A percentile compares a stretch with the other conserved stretches of the same genome.
Conservation (phyloP, 148 eudicot species). For the Limonium bicolor region DNA sequence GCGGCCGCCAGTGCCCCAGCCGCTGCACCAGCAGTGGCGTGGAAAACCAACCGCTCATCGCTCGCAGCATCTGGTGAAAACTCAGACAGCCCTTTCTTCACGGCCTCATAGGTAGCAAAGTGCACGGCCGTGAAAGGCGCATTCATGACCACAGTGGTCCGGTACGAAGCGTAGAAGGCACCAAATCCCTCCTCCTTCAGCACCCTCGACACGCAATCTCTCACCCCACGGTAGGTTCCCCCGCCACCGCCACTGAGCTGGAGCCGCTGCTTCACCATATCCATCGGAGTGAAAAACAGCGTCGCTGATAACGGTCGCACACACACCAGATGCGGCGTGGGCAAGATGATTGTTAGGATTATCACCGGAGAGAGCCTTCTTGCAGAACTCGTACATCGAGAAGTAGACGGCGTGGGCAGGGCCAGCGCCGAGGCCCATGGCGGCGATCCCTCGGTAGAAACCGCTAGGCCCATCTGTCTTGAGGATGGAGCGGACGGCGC, state of each 20-base stretch:
- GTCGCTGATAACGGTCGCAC: slow-evolving; percentile 82
- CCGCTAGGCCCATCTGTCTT: slow-evolving; percentile 50
- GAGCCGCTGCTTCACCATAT: slow-evolving; percentile 88
- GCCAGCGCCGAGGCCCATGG: slow-evolving; percentile 95
- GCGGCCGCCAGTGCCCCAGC: slow-evolving; percentile 83
- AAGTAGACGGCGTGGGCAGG: slow-evolving; percentile 95
- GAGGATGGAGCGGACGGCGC: slow-evolving; percentile 42
- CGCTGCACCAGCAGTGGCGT: slow-evolving; percentile 89
- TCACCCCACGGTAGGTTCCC: slow-evolving; percentile 61
- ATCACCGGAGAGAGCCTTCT: slow-evolving; percentile 30
- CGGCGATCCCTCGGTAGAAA: slow-evolving; percentile 69
- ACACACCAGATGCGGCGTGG: slow-evolving; percentile 65
- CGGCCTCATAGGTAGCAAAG: slow-evolving; percentile 88
- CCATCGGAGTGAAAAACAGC: slow-evolving; percentile 96
- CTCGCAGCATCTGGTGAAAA: slow-evolving; percentile 34
- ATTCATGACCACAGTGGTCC: slow-evolving; percentile 85
- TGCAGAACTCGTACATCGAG: slow-evolving; percentile 67
- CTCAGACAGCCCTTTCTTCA: slow-evolving; percentile 54
- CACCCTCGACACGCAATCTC: slow-evolving; percentile 64
- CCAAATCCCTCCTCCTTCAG: slow-evolving; percentile 62
- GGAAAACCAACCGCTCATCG: slow-evolving; percentile 65
- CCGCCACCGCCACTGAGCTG: slow-evolving; percentile 36
- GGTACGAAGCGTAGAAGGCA: slow-evolving; percentile 82
- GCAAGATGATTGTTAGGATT: slow-evolving; percentile 37
- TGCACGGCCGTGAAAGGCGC: slow-evolving; percentile 88